These are phyloP conservation scores for Tephrocybe rancida DNA, from an alignment of 768 basidiomycete genomes.

Conservation along the genomic window DNA sequence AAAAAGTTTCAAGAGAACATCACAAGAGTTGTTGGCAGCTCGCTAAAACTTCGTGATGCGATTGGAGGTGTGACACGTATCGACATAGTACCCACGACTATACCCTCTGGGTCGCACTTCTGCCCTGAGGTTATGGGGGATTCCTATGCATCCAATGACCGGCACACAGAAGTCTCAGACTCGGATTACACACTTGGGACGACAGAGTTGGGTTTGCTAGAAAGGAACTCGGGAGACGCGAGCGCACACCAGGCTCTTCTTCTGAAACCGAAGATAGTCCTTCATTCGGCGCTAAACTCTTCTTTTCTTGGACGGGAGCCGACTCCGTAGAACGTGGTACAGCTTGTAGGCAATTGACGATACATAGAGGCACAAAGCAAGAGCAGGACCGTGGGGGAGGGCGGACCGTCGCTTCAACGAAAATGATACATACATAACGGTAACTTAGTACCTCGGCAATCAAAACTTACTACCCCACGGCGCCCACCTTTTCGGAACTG, in stretches of 20 bases:
- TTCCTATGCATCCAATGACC: not conserved
- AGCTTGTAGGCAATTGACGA: no score
- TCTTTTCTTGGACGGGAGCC: no score
- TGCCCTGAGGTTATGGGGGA: slow-evolving; percentile 5
- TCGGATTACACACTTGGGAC: slow-evolving; percentile 2
- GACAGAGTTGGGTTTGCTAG: slow-evolving; percentile 1
- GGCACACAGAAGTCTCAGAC: not conserved
- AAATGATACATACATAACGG: no score
- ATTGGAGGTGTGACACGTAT: slow-evolving; percentile 8
- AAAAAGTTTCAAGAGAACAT: slow-evolving; percentile 1
- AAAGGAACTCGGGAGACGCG: not conserved
- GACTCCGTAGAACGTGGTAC: no score
- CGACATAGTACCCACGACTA: slow-evolving; percentile 3
- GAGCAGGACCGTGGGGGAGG: no score
- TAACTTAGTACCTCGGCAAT: no score
- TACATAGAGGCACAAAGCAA: no score
- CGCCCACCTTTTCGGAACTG: no score
- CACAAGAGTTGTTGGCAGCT: not conserved
- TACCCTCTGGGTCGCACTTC: slow-evolving; percentile 3
- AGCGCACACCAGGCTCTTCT: not conserved
- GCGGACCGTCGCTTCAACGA: no score
- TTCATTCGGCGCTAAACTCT: not conserved
- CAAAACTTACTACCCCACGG: no score
- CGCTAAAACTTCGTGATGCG: slow-evolving; percentile 5
- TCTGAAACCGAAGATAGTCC: slow-evolving; percentile 2